Evolutionary conservation across 495 filamentous ascomycete genomes (phyloP), one percentile per base, ranked within the genome.

Genomic region (Hypoxylon lenormandii): DNA sequence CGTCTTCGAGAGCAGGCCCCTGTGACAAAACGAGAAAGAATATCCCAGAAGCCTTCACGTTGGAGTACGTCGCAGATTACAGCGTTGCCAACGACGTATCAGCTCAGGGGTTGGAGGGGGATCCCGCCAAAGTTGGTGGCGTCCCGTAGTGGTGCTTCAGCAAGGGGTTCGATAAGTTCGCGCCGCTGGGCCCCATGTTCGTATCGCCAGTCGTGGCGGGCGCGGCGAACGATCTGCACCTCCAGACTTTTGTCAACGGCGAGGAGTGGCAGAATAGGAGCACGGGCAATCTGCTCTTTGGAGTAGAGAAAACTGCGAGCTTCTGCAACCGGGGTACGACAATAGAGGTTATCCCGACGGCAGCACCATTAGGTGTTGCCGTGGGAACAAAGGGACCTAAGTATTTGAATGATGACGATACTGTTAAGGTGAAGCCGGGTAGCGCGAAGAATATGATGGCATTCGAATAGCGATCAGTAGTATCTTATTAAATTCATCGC

Each of bases 351-450:
- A 80, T 83, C 38, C 22, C 81, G 60, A 83, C 82, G 0, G 82
- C 80, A 13, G 83, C 81, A 4, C 76, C 77, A 2, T 56, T 62
- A 1, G 79, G 78, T 22, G 81, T 83, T 7, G 82, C 76, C 0
- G 78, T 82, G 10, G 83, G 83, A 30, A 87, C 84, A 81, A 86
- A 84, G 43, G 80, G 81, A 11, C 79, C 82, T 73, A 80, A 83
- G 51, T 87, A 81, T 47, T 72, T 90, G 64, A 85, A 85, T 74
- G 77, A 84, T 38, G 87, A 84, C 0, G 87, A 89, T 71, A 82
- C 86, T 51, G 87, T 90, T 7, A 81, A 84, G 53, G 86, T 90
- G 6, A 78, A 85, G 73, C 76, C 88, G 60, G 75, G 79, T 18
- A 28, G 64, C 55, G 10, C 76, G 79, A 71, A 76, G 63, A 81